A percentile compares a stretch with the other conserved stretches of the same genome.
These are phyloP conservation scores for Dactylellina cionopaga DNA, from an alignment of 2,329 filamentous ascomycete species.

Conservation along the genomic window DNA sequence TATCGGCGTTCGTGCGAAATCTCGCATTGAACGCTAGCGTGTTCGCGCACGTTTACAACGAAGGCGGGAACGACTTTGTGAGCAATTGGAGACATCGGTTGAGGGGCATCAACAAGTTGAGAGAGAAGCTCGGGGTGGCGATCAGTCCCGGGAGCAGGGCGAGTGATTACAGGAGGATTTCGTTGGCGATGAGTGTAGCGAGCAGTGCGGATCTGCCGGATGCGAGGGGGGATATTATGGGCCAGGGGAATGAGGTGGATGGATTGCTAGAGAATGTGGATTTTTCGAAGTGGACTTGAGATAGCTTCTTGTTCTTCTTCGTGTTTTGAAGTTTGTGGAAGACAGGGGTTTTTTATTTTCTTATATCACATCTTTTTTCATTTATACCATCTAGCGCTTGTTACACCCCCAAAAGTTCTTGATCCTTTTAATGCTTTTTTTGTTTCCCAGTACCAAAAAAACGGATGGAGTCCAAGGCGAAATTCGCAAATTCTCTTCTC, in stretches of 20 bases:
- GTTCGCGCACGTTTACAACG: slow-evolving; percentile 80
- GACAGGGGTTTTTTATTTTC: slow-evolving; percentile 31
- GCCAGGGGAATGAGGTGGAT: slow-evolving; percentile 32
- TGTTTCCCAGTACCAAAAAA: slow-evolving; percentile 12
- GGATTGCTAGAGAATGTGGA: slow-evolving; percentile 52
- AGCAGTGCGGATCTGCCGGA: slow-evolving; percentile 35
- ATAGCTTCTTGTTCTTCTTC: slow-evolving; percentile 24
- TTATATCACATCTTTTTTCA: slow-evolving; percentile 44
- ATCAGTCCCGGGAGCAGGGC: slow-evolving; percentile 42
- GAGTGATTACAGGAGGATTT: slow-evolving; percentile 54
- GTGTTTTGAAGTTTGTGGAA: slow-evolving; percentile 37
- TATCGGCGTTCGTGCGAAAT: slow-evolving; percentile 86
- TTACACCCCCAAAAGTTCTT: slow-evolving; percentile 19
- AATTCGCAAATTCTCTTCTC: slow-evolving; percentile 4
- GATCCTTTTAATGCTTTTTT: slow-evolving; percentile 29
- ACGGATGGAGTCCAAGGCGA: slow-evolving; percentile 29
- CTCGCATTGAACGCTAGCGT: slow-evolving; percentile 92
- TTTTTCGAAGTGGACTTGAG: slow-evolving; percentile 54
- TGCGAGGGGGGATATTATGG: slow-evolving; percentile 7
- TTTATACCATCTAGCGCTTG: background rate
- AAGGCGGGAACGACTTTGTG: slow-evolving; percentile 49
- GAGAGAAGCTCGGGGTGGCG: slow-evolving; percentile 69
- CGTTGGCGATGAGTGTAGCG: slow-evolving; percentile 45
- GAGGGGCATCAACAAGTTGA: slow-evolving; percentile 81
- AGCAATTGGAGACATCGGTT: slow-evolving; percentile 84